Base-by-base conservation (phyloP, 2,329 filamentous ascomycete genomes). In the Bretziella fagacearum region DNA sequence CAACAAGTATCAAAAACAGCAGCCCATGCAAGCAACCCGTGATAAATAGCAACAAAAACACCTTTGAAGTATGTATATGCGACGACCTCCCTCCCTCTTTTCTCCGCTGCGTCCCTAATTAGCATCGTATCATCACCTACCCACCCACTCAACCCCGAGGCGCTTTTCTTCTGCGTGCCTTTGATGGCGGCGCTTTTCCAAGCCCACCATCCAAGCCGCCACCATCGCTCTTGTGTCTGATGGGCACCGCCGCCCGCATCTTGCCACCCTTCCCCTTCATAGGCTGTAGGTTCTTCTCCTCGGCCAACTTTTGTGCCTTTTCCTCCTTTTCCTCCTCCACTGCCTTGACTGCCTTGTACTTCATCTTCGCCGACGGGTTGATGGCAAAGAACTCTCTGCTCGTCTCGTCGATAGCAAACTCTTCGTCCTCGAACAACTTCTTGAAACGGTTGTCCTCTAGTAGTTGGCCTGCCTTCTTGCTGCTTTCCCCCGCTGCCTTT, bases 361-460 rank as follows among this genome's bases (percentile, higher is more conserved):
- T 51, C 33, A 48, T 43, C 42, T 45, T 57, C 3, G 84, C 91
- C 62, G 84, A 93, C 3, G 91, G 85, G 59, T 98, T 98, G 63
- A 93, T 77, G 39, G 80, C 72, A 50, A 79, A 75, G 68, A 93
- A 98, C 61, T 96, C 89, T 56, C 77, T 72, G 53, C 81, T 93
- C 32, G 67, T 80, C 64, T 98, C 91, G 60, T 98, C 89, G 50
- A 98, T 83, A 56, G 75, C 75, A 62, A 94, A 96, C 49, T 93
- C 87, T 56, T 87, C 81, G 60, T 96, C 85, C 58, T 95, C 80
- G 65, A 96, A 98, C 52, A 98, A 65, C 55, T 79, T 77, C 54
- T 73, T 73, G 71, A 98, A 96, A 67, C 91, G 87, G 44, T 78
- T 71, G 61, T 98, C 91, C 50, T 75, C 76, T 46, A 98, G 74